Evolutionary conservation across 2,329 filamentous ascomycete species (phyloP).

Genomic region (Parastagonospora nodorum): DNA sequence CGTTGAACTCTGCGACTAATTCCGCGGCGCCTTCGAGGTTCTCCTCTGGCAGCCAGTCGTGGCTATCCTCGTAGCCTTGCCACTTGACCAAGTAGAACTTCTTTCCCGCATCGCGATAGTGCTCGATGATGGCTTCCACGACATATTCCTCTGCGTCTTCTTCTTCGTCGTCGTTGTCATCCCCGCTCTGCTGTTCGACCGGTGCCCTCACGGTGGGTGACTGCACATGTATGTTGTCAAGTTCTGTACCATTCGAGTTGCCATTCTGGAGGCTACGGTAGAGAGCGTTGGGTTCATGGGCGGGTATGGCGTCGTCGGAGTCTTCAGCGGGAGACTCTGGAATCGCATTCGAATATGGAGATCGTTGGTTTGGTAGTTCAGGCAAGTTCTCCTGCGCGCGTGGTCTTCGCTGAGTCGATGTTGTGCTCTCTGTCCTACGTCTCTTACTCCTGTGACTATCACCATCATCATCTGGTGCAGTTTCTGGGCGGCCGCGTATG

Average conservation of each 20-base stretch:
- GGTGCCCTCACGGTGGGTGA: background rate
- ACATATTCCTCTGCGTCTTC: slow-evolving; percentile 31
- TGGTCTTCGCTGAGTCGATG: background rate
- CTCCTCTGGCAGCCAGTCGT: slow-evolving; percentile 38
- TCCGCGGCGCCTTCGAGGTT: slow-evolving; percentile 34
- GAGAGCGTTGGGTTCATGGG: background rate
- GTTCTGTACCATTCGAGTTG: background rate
- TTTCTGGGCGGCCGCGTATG: background rate
- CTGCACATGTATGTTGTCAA: background rate
- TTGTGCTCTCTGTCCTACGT: slow-evolving; percentile 16
- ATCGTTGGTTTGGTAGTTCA: no score
- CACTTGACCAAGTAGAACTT: slow-evolving; percentile 43
- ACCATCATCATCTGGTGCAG: slow-evolving; percentile 1
- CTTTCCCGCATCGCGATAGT: slow-evolving; percentile 22
- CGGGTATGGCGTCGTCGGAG: slow-evolving; percentile 5
- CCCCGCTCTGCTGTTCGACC: background rate
- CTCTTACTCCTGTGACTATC: slow-evolving; percentile 14
- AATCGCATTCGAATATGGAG: no score
- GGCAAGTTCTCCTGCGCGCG: no score
- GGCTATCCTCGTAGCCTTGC: slow-evolving; percentile 36
- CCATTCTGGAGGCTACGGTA: background rate
- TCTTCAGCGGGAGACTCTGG: background rate
- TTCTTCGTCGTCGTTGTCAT: slow-evolving; percentile 6
- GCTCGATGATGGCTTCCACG: slow-evolving; percentile 35
- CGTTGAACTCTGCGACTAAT: slow-evolving; percentile 32